phyloP scores from a whole-genome alignment of 768 basidiomycete species.

The Leucocoprinus sp. region DNA sequence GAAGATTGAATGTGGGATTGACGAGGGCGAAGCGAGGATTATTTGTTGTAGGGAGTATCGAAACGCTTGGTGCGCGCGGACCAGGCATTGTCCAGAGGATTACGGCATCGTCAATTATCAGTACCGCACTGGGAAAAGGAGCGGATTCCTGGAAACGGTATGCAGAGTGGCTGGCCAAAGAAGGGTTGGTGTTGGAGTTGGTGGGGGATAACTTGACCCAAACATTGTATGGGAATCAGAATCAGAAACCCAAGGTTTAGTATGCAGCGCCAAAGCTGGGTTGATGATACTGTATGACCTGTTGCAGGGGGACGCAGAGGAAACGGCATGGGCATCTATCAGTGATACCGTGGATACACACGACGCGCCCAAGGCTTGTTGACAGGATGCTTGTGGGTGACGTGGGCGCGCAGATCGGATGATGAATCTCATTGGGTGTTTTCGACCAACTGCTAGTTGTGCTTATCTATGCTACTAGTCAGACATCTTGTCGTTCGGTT shows the following conservation, averaged over 20 bases:
- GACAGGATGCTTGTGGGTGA: constrained; percentile 3
- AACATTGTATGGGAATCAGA: constrained; percentile 32
- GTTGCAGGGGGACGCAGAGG: no score
- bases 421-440: background rate
- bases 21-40: constrained; percentile 84
- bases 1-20: constrained; percentile 84
- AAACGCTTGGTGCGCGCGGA: constrained; percentile 28
- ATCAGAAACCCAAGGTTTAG: constrained; percentile 13
- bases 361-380: constrained; percentile 1
- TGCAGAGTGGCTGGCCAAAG: constrained; percentile 43
- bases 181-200: constrained; percentile 44
- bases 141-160: constrained; percentile 55
- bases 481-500: background rate
- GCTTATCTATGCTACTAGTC: no score
- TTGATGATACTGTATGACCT: no score
- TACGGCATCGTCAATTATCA: background rate
- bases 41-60: constrained; percentile 69
- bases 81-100: constrained; percentile 27
- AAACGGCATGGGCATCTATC: no score
- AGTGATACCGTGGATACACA: background rate
- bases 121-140: no score
- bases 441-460: no score
- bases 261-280: constrained; percentile 2
- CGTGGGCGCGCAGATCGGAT: background rate
- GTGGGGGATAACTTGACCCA: constrained; percentile 32